phyloP scores from a whole-genome alignment of 1,284 basidiomycete species.

The Cutaneotrichosporon sp. region DNA sequence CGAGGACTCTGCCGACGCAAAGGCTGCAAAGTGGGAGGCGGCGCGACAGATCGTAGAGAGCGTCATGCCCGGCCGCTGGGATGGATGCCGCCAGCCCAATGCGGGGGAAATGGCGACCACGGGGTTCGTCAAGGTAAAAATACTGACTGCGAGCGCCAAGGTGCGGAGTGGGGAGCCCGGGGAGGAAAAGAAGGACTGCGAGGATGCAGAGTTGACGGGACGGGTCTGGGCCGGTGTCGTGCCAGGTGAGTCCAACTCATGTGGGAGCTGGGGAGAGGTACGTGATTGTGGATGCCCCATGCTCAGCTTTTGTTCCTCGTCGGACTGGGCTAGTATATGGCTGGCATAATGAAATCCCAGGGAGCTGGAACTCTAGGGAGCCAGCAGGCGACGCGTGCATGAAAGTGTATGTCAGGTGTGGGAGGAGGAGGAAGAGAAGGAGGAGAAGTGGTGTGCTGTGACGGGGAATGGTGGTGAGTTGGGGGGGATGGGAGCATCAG shows the following conservation, averaged over 20 bases:
- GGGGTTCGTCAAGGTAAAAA: constrained; percentile 28
- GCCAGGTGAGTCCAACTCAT: constrained; percentile 11
- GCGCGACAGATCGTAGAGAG: constrained; percentile 19
- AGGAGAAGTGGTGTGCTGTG: too few relatives aligned
- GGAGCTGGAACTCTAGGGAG: too few relatives aligned
- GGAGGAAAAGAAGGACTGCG: constrained; percentile 25
- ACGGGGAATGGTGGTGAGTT: too few relatives aligned
- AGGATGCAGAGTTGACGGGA: constrained; percentile 16
- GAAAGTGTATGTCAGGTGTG: too few relatives aligned
- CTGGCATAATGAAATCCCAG: too few relatives aligned
- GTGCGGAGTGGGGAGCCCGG: constrained; percentile 21
- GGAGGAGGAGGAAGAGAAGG: too few relatives aligned
- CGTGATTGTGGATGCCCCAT: too few relatives aligned
- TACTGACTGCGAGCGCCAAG: constrained; percentile 31
- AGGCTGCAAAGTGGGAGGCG: constrained; percentile 5
- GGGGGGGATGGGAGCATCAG: too few relatives aligned
- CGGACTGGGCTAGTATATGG: too few relatives aligned
- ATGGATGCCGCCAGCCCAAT: constrained; percentile 22
- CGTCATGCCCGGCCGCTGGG: constrained; percentile 27
- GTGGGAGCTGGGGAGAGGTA: too few relatives aligned
- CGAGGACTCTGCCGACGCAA: not conserved
- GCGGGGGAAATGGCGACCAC: constrained; percentile 27
- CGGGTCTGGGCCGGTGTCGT: constrained; percentile 30
- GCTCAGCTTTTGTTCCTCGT: too few relatives aligned
- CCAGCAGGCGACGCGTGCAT: too few relatives aligned